A percentile compares a stretch with the other conserved stretches of the same genome.
phyloP scores from a whole-genome alignment of 768 basidiomycete genomes.

The Vararia minispora region DNA sequence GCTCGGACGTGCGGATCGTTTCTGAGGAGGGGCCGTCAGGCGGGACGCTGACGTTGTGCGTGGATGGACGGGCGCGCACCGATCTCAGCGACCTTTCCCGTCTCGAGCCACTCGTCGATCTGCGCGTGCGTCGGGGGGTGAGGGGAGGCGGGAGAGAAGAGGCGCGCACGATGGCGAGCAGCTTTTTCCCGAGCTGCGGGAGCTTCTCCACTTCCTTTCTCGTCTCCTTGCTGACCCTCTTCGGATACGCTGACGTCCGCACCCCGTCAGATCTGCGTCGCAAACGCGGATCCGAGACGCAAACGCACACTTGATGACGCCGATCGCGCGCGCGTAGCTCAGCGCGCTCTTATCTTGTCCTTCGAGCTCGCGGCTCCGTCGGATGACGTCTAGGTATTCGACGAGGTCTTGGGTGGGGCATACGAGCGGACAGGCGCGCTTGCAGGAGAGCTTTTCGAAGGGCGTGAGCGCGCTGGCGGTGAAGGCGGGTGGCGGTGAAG shows the following conservation, averaged over 20 bases:
- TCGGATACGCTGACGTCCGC: slow-evolving; percentile 20
- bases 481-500: too few species aligned
- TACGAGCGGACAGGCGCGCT: slow-evolving; percentile 51
- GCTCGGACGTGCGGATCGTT: slow-evolving; percentile 32
- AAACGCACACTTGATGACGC: slow-evolving; percentile 43
- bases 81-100: slow-evolving; percentile 48
- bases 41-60: not conserved
- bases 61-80: slow-evolving; percentile 26
- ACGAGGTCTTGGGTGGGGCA: slow-evolving; percentile 61
- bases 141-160: not conserved
- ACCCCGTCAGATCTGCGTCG: not conserved
- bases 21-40: slow-evolving; percentile 22
- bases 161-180: slow-evolving; percentile 21
- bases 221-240: slow-evolving; percentile 18
- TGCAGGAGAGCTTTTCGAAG: slow-evolving; percentile 47
- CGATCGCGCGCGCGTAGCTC: slow-evolving; percentile 61
- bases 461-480: slow-evolving; percentile 19
- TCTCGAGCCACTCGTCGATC: slow-evolving; percentile 52
- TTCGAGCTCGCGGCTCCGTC: slow-evolving; percentile 49
- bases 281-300: slow-evolving; percentile 1
- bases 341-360: slow-evolving; percentile 57
- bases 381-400: slow-evolving; percentile 46
- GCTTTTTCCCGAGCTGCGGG: slow-evolving; percentile 29
- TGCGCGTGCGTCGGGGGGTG: slow-evolving; percentile 17
- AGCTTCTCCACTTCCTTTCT: slow-evolving; percentile 19